Base-by-base conservation (phyloP, 2,329 filamentous ascomycete species). In the Fusarium agapanthi region DNA sequence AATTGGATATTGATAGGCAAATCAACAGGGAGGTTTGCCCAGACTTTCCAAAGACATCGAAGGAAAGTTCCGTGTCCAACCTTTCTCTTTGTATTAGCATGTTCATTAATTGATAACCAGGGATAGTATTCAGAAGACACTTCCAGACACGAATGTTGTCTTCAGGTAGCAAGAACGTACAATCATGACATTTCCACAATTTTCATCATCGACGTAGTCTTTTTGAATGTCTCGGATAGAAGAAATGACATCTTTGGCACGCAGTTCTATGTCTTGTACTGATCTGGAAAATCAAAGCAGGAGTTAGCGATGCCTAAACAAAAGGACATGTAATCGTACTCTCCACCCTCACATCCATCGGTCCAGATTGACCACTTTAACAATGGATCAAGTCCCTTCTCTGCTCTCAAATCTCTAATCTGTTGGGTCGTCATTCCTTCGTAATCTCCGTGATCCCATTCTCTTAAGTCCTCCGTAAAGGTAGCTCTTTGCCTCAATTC, bases 21-120 rank as follows among this genome's bases (percentile, higher is more conserved):
- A 8, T 51, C n/a, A 14, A 51, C 12, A 3, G 47, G 16, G 12
- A 51, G 30, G 11, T 35, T 2, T 10, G 16, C 30, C 30, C 47
- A 51, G 30, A 20, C 30, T 7, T 35, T 51, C 47, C 47, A 51
- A 20, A 35, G 47, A 4, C 30, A 51, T 51, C 47, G 30, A 35
- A 51, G 30, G n/a, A 51, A 51, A 51, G 47, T 35, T 5, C 30
- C 47, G 34, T 51, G 47, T 9, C 22, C 47, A 11, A 51, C 15
- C 47, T 51, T 15, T 11, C 32, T 5, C 4, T 34, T 24, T 16
- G 3, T 3, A 10, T 47, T 18, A 48, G 22, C 15, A 7, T 13
- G 18, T 3, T 13, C 4, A 2, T 7, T 4, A 5, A n/a, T 5
- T 13, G 15, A 18, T 1, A 5, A 16, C 7, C 22, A n/a, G 7